Base-by-base conservation (phyloP, 2,329 filamentous ascomycete species). In the Penicillium sp. region DNA sequence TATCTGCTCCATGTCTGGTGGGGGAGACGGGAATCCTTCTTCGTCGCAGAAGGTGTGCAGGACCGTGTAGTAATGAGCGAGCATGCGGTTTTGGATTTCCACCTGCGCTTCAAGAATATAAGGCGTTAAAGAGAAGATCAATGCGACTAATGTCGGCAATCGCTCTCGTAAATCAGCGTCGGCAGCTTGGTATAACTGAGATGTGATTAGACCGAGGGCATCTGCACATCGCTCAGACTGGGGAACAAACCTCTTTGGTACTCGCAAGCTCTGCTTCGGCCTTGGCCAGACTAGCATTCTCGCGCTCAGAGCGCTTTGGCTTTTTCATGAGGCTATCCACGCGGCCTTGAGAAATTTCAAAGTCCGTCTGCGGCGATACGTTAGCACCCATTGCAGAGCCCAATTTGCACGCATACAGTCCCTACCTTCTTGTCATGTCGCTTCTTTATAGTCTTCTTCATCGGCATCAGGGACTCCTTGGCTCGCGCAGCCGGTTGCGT, bases 361-460 rank as follows among this genome's bases (percentile, higher is more conserved):
- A 94, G 69, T 95, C 91, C 55, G 92, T 71, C 81, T 86, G 62
- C 27, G 7, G 48, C 21, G 42, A 42, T 36, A 40, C 18, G 32
- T 39, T 21, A 40, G 42, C 27, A 18, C 18, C 18, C 2, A 18
- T 18, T 2, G 18, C 18, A 18, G 18, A 18, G 18, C 18, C 18
- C 18, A 18, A 18, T 18, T 18, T 18, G 18, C 18, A 16, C 29
- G 36, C 21, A 48, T 8, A 5, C 13, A 27, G n/a, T 40, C 16
- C 11, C 11, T 21, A 22, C 81, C 75, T 90, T 87, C 74, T 86
- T 89, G 65, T 92, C 89, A 68, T 94, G 89, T 44, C 91, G 80
- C 72, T 90, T 92, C 75, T 93, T 94, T 67, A 95, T 90, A 1
- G 86, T 87, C 75, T 92, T 94, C 66, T 88, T 87, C 69, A 94